These are phyloP conservation scores for Blastomyces emzantsi DNA, from an alignment of 2,329 filamentous ascomycete species.

Conservation along the genomic window DNA sequence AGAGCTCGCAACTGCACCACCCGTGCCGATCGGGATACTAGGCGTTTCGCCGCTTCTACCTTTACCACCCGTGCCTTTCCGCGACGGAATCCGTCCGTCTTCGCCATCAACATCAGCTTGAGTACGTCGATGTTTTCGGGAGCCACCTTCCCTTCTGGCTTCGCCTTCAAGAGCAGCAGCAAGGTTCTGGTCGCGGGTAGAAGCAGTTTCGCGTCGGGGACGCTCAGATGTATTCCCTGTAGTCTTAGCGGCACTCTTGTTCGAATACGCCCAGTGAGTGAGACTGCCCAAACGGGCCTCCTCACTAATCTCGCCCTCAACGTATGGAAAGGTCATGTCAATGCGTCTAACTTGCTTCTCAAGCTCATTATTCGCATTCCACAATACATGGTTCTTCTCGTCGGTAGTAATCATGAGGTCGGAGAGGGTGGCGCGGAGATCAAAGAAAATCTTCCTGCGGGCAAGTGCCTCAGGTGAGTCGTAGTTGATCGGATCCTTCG, in stretches of 20 bases:
- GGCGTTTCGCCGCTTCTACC: slow-evolving; percentile 7
- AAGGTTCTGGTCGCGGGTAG: slow-evolving; percentile 67
- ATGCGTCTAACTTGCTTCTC: slow-evolving; percentile 75
- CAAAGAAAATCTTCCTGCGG: slow-evolving; percentile 62
- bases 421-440: slow-evolving; percentile 66
- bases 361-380: slow-evolving; percentile 82
- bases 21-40: slow-evolving; percentile 1
- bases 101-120: slow-evolving; percentile 75
- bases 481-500: slow-evolving; percentile 6
- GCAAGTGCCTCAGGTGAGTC: slow-evolving; percentile 31
- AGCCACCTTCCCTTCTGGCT: slow-evolving; percentile 68
- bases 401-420: slow-evolving; percentile 86
- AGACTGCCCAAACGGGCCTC: slow-evolving; percentile 88
- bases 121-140: slow-evolving; percentile 63
- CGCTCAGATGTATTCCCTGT: slow-evolving; percentile 56
- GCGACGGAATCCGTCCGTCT: slow-evolving; percentile 45
- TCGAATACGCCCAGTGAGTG: slow-evolving; percentile 92
- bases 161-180: slow-evolving; percentile 80
- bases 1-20: slow-evolving; percentile 15
- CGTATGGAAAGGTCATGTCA: slow-evolving; percentile 76
- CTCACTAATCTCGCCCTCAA: slow-evolving; percentile 84
- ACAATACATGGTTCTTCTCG: slow-evolving; percentile 95
- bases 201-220: slow-evolving; percentile 67
- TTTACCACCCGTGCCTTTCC: slow-evolving; percentile 38
- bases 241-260: slow-evolving; percentile 55